Conservation (phyloP, 257 asterid genomes). For the Eucommia ulmoides region DNA sequence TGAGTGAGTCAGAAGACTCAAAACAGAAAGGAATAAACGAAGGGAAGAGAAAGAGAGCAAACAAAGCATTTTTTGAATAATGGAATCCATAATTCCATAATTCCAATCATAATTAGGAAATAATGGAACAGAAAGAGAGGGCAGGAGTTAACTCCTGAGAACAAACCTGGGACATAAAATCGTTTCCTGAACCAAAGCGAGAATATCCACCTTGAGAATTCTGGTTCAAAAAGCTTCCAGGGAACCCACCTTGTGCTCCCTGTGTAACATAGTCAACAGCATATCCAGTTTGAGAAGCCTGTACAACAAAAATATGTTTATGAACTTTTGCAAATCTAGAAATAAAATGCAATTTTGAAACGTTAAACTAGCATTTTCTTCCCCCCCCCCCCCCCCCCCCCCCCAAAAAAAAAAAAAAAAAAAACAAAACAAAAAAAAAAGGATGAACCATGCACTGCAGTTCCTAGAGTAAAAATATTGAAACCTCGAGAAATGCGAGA, state of each 20-base stretch:
- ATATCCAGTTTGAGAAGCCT: conserved; percentile 94
- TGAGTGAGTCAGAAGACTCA: not conserved
- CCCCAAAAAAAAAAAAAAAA: too few relatives aligned
- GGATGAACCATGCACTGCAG: too few relatives aligned
- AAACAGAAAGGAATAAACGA: too few relatives aligned
- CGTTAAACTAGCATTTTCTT: not conserved
- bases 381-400: too few relatives aligned
- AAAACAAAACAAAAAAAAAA: too few relatives aligned
- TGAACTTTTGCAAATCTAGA: too few relatives aligned
- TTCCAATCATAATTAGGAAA: too few relatives aligned
- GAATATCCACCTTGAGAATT: conserved; percentile 87
- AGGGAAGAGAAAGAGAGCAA: not conserved
- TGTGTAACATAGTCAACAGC: conserved; percentile 69
- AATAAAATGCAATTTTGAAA: not conserved
- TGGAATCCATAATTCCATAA: too few relatives aligned
- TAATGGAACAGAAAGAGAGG: too few relatives aligned
- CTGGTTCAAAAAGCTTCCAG: conserved; percentile 79
- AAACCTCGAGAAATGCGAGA: too few relatives aligned
- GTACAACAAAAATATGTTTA: conserved; percentile 7
- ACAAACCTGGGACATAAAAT: conserved; percentile 95
- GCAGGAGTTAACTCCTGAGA: too few relatives aligned
- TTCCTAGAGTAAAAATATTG: too few relatives aligned
- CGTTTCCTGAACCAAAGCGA: conserved; percentile 81
- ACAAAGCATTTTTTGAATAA: not conserved
- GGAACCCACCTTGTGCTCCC: conserved; percentile 83